Base-by-base conservation (phyloP, 768 basidiomycete species). In the Hydnomerulius pinastri region DNA sequence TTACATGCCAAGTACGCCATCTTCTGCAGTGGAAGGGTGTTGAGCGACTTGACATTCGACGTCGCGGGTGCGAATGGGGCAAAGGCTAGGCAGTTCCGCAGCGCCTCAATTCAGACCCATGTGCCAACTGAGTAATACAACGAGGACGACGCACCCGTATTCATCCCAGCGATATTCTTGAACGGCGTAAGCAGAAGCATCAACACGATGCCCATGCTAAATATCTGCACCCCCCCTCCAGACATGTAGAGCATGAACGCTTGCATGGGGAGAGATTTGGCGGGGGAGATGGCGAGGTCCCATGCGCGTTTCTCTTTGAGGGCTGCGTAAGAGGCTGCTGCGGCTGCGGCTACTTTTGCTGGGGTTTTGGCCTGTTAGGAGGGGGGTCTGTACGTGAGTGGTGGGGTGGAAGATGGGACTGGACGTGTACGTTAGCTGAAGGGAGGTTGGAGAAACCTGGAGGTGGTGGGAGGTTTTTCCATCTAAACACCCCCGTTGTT, bases 231-330 rank as follows among this genome's bases (percentile, higher is more conserved):
- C 43, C 92, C 92, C 11, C 92, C 87, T 29, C 95, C 95, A 18
- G 93, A 95, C 90, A 98, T 96, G 80, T 98, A 98, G 28, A 98
- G 78, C 95, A 98, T 98, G 73, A 98, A 89, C 4, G 87, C 92
- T 63, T 98, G 93, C 95, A 97, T 97, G 4, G 94, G 94, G 23
- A 98, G 77, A 12, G 85, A 83, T 70, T 98, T 97, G 28, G 90
- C 91, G 1, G 94, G 94, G 4, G 81, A 74, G 42, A 86, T 79
- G 32, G 92, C 92, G 35, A 90, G 76, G 54, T 92, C 90, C 88
- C 92, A 91, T 36, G 92, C 92, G 23, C 90, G 84, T 60, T 80
- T 85, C 55, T 81, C 81, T 64, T 92, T 91, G 52, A 93, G 73
- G 20, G 71, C 67, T 55, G 86, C 80, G 57, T 90, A 84, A 4